These are phyloP conservation scores for Lachnellula arida DNA, from an alignment of 2,329 filamentous ascomycete genomes.

Conservation along the genomic window DNA sequence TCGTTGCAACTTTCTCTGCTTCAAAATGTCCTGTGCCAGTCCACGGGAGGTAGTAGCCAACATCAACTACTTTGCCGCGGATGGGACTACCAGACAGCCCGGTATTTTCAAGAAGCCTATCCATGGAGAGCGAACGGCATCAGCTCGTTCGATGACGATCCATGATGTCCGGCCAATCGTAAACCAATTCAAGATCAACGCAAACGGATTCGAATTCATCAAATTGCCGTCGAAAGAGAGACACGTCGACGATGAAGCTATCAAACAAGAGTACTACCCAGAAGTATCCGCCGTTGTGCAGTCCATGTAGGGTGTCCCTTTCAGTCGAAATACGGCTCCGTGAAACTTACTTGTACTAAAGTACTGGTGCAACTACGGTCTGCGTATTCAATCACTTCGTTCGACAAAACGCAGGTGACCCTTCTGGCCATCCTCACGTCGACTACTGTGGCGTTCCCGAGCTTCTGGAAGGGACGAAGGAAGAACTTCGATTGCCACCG, in stretches of 20 bases:
- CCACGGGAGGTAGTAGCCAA: neutral
- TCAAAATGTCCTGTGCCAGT: neutral
- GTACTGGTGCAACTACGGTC: conserved; percentile 1
- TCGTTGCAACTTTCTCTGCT: neutral
- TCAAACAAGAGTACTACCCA: conserved; percentile 1
- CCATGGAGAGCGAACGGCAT: neutral
- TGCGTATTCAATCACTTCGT: conserved; percentile 1
- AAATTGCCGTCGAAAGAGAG: neutral
- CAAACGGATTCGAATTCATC: conserved; percentile 6
- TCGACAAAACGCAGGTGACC: neutral
- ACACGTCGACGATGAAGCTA: neutral
- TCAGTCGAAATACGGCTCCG: neutral
- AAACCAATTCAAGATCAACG: neutral
- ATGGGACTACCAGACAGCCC: neutral
- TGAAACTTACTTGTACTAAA: neutral
- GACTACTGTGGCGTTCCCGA: neutral
- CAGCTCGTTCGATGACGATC: neutral
- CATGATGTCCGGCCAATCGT: neutral
- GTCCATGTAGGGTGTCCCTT: neutral
- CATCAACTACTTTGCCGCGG: neutral
- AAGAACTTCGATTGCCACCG: neutral
- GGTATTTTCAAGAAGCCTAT: neutral
- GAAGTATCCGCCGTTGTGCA: neutral
- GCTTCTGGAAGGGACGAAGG: neutral
- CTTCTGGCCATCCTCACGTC: conserved; percentile 4